Evolutionary conservation across 768 basidiomycete genomes (phyloP).

Genomic region (Mycena amicta): DNA sequence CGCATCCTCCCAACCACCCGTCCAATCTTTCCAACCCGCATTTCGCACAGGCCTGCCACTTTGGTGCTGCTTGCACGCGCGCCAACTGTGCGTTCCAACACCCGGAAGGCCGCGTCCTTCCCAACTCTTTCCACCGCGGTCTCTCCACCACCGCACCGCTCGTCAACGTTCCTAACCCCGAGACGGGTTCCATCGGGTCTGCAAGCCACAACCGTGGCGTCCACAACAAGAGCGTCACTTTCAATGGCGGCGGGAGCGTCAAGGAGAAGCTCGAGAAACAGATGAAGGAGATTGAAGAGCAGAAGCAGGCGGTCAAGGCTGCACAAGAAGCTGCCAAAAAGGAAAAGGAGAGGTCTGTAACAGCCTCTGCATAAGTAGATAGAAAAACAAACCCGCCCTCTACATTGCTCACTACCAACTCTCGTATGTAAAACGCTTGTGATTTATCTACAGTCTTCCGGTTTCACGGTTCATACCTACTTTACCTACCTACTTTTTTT

Average conservation of each 20-base stretch:
- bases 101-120: constrained; percentile 82
- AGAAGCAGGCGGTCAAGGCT: constrained; percentile 68
- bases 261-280: constrained; percentile 52
- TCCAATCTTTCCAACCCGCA: constrained; percentile 31
- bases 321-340: constrained; percentile 61
- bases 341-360: constrained; percentile 63
- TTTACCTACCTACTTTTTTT: constrained; percentile 1
- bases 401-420: background rate
- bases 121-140: constrained; percentile 80
- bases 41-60: constrained; percentile 68
- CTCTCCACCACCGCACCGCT: constrained; percentile 61
- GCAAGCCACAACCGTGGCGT: constrained; percentile 66
- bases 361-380: constrained; percentile 39
- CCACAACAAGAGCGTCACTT: constrained; percentile 71
- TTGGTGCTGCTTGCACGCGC: constrained; percentile 84
- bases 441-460: background rate
- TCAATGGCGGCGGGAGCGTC: constrained; percentile 51
- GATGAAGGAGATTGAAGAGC: constrained; percentile 69
- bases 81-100: constrained; percentile 89
- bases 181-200: constrained; percentile 65
- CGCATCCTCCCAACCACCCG: constrained; percentile 51
- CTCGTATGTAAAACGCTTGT: background rate
- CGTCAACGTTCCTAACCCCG: constrained; percentile 63
- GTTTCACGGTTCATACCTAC: background rate
- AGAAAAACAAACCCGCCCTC: background rate